A percentile compares a stretch with the other conserved stretches of the same genome.
These are phyloP conservation scores for Aphanomyces invadans DNA, from an alignment of 352 stramenopile genomes.

Conservation along the genomic window DNA sequence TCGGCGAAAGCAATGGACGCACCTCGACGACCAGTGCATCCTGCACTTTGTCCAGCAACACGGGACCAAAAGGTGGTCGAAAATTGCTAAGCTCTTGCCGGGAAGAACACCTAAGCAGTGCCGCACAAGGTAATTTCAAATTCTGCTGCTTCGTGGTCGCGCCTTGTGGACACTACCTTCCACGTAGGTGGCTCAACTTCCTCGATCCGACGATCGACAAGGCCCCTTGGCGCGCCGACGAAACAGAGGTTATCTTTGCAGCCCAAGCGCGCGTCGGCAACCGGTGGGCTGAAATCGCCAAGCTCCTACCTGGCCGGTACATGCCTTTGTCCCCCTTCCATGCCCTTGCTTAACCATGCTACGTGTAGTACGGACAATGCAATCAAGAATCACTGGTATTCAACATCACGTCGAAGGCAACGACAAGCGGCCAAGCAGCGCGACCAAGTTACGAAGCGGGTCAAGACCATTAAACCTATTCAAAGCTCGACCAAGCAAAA, in stretches of 20 bases:
- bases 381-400: conserved; percentile 86
- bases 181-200: conserved; percentile 86
- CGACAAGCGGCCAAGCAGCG: conserved; percentile 45
- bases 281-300: conserved; percentile 97
- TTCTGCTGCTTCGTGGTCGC: conserved; percentile 45
- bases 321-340: not conserved
- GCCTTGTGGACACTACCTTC: not conserved
- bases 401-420: conserved; percentile 49
- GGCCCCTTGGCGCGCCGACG: conserved; percentile 85
- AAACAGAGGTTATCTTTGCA: conserved; percentile 81
- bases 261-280: conserved; percentile 84
- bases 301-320: conserved; percentile 88
- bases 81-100: conserved; percentile 88
- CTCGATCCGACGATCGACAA: conserved; percentile 91
- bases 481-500: conserved; percentile 1
- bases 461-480: conserved; percentile 13
- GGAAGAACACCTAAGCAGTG: conserved; percentile 95
- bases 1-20: conserved; percentile 54
- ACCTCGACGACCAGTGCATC: conserved; percentile 57
- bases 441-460: not conserved
- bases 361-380: conserved; percentile 55
- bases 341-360: not conserved
- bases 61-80: conserved; percentile 86
- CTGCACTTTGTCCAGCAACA: conserved; percentile 57
- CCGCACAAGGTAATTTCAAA: conserved; percentile 88